Evolutionary conservation across 176 grass and related monocot genomes (phyloP).

Genomic region (Carex pumila): DNA sequence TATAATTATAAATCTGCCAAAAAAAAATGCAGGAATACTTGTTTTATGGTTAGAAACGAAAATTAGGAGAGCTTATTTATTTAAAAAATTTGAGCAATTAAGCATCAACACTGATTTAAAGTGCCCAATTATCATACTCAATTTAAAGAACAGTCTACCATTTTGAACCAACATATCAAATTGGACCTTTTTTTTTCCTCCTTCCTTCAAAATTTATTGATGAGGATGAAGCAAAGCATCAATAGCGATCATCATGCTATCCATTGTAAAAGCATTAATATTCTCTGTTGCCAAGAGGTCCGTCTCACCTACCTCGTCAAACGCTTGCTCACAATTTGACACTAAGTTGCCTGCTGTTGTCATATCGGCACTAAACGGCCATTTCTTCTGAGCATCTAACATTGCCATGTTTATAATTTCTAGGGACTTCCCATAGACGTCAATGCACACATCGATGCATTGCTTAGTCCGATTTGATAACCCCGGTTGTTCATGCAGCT

Average conservation of each 20-base stretch:
- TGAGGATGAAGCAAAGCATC: neutral
- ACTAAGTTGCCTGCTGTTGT: neutral
- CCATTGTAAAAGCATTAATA: neutral
- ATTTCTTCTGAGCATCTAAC: neutral
- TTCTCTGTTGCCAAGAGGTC: neutral
- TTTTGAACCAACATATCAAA: too few relatives aligned
- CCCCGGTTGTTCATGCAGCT: neutral
- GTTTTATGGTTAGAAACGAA: too few relatives aligned
- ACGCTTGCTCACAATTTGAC: neutral
- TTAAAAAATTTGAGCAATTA: neutral
- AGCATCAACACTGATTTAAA: too few relatives aligned
- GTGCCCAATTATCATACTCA: too few relatives aligned
- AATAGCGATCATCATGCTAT: neutral
- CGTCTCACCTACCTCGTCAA: neutral
- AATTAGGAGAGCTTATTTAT: too few relatives aligned
- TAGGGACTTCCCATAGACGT: neutral
- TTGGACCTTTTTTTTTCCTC: too few relatives aligned
- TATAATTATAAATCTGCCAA: too few relatives aligned
- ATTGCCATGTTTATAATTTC: neutral
- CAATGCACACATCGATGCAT: neutral
- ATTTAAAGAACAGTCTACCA: too few relatives aligned
- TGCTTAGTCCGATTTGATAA: neutral
- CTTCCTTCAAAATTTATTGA: neutral
- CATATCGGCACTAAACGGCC: neutral
- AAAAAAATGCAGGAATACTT: too few relatives aligned